Evolutionary conservation across 2,329 filamentous ascomycete species (phyloP), one percentile per base, ranked within the genome.

Genomic region (Xylaria sp.): DNA sequence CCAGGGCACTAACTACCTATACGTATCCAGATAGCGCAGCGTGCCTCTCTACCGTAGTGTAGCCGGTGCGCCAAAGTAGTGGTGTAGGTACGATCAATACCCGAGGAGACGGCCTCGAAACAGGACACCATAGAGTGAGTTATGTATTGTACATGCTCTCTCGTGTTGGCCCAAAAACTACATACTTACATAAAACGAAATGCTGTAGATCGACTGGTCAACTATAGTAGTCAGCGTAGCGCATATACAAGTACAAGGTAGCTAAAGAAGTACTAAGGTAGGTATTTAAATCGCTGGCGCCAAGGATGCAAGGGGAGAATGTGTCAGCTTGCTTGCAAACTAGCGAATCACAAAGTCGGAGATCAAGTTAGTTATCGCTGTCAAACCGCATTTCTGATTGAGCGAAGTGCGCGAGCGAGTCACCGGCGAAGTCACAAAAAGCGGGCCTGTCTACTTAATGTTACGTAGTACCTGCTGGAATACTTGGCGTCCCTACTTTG

Each of bases 251-350:
- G 24, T 27, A 27, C 24, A 27, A 27, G 24, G 24, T 27, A 27
- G 24, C 24, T 27, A 27, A 27, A 27, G 24, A 27, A 27, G 24
- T n/a, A n/a, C n/a, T n/a, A n/a, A n/a, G n/a, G n/a, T 39, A 58
- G 24, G 14, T 64, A 27, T 57, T 56, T 14, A 36, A 36, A 61
- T 48, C 48, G 8, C 24, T 14, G 24, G 2, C 24, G 64, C 34
- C 34, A 67, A 58, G 58, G 36, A 48, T 58, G 39, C 17, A 8
- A 53, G 53, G 24, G 17, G 24, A 27, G 24, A 54, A 48, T 69
- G 64, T 21, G 67, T 69, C 63, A 69, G 67, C 63, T 66, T 39
- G 51, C n/a, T n/a, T n/a, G n/a, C n/a, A n/a, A n/a, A n/a, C n/a
- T n/a, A n/a, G n/a, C n/a, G 39, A 63, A 64, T 61, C 34, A 34